These are phyloP conservation scores for Heterobasidion irregulare DNA, from an alignment of 1,284 basidiomycete species.

Conservation along the genomic window DNA sequence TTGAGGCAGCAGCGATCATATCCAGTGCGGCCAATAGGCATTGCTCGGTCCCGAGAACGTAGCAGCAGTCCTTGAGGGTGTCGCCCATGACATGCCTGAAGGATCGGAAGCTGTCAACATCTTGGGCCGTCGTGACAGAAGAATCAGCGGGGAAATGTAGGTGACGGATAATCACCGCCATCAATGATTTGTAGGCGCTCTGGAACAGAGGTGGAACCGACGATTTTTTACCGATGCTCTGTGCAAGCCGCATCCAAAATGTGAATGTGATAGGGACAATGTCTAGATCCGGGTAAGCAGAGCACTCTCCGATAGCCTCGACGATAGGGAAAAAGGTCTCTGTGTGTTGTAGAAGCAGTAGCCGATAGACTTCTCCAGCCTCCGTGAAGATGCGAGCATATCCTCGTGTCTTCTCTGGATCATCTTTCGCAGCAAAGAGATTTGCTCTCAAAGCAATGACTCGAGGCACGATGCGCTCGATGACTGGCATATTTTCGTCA, in stretches of 20 bases:
- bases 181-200: conserved; percentile 78
- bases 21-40: conserved; percentile 82
- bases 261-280: conserved; percentile 97
- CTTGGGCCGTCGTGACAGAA: conserved; percentile 66
- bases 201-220: conserved; percentile 64
- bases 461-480: conserved; percentile 80
- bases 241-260: conserved; percentile 94
- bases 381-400: conserved; percentile 91
- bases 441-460: conserved; percentile 68
- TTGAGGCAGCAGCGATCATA: conserved; percentile 70
- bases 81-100: conserved; percentile 99
- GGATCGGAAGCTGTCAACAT: conserved; percentile 88
- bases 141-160: conserved; percentile 85
- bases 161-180: conserved; percentile 85
- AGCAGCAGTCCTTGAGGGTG: conserved; percentile 98
- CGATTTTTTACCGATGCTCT: conserved; percentile 70
- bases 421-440: conserved; percentile 57
- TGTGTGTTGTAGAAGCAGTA: conserved; percentile 84
- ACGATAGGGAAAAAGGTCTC: conserved; percentile 91
- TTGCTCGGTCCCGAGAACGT: conserved; percentile 82
- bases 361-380: conserved; percentile 92
- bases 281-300: conserved; percentile 90
- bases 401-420: conserved; percentile 86
- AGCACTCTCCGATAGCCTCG: conserved; percentile 90
- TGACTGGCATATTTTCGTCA: conserved; percentile 87